Evolutionary conservation across 169 alveolate species (phyloP), one percentile per base, ranked within the genome.

Genomic region (Plasmodium blacklocki): DNA sequence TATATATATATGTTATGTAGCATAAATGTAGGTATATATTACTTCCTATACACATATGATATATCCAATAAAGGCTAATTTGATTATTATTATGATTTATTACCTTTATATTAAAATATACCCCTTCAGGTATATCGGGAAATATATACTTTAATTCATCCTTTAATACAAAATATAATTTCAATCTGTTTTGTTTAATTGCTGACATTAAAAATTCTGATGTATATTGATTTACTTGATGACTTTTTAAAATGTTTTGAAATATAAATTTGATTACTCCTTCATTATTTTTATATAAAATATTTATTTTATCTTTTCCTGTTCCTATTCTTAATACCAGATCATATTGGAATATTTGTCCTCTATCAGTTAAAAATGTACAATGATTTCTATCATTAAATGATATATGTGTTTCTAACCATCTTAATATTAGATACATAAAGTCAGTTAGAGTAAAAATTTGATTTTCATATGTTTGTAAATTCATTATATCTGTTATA

Each of bases 401-500:
- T 9, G 75, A 50, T 59, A 43, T 21, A n/a, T 78, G n/a, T 23
- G 54, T 18, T 59, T 43, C 45, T 59, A 50, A 47, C 89, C 78
- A 78, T 23, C 67, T 66, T 7, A 78, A 15, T 21, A 78, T 78
- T 78, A 50, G 19, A 26, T 78, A 14, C 39, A 78, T 50, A 78
- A 78, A 47, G 21, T 78, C 78, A 0, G 49, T 14, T 47, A 52
- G 26, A 0, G 89, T 78, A 59, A n/a, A 49, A 62, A 78, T 64
- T 66, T 78, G 72, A 52, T 63, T 29, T 66, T 78, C 71, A 66
- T 64, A 78, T 29, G 45, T 54, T 78, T 78, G 89, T 12, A 78
- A 66, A 78, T 78, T 78, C 76, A 78, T 54, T 71, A 78, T 70
- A 59, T 78, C 54, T n/a, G 89, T 64, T 64, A 78, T 52, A 71